Percentiles rank a stretch among this genome's conserved stretches.
Evolutionary conservation across 176 grass and related monocot species (phyloP).

Genomic region (Urochloa ruziziensis): DNA sequence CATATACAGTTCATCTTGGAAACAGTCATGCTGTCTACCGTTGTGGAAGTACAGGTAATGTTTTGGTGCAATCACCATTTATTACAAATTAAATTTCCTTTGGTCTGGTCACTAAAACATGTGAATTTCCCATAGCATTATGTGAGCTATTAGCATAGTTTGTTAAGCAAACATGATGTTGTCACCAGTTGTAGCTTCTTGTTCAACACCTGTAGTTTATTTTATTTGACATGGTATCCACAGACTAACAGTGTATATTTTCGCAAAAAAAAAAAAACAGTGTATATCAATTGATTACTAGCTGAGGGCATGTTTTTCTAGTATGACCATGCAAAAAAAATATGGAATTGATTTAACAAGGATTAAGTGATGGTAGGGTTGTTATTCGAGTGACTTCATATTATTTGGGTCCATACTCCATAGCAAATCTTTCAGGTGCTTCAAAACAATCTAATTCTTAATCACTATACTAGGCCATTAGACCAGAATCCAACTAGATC

Average conservation of each 20-base stretch:
- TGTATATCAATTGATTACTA: not conserved
- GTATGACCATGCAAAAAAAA: not conserved
- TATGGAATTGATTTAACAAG: not conserved
- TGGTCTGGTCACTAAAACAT: not conserved
- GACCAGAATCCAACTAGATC: not conserved
- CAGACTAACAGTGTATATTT: not conserved
- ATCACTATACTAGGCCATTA: not conserved
- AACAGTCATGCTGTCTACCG: constrained; percentile 49
- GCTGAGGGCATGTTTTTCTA: not conserved
- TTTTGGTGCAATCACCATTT: not conserved
- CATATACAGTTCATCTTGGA: constrained; percentile 69
- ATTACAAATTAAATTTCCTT: not conserved
- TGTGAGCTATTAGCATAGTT: not conserved
- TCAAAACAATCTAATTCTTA: not conserved
- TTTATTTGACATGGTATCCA: not conserved
- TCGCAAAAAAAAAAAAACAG: too few relatives aligned
- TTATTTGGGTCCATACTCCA: constrained; percentile 1
- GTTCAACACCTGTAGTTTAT: not conserved
- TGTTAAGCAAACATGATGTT: not conserved
- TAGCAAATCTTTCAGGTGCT: not conserved
- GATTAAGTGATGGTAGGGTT: not conserved
- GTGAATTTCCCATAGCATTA: not conserved
- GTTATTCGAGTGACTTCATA: not conserved
- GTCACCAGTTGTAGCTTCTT: not conserved
- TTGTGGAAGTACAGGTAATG: constrained; percentile 86